phyloP scores from a whole-genome alignment of 106 monocot species.

The Posidonia australis region DNA sequence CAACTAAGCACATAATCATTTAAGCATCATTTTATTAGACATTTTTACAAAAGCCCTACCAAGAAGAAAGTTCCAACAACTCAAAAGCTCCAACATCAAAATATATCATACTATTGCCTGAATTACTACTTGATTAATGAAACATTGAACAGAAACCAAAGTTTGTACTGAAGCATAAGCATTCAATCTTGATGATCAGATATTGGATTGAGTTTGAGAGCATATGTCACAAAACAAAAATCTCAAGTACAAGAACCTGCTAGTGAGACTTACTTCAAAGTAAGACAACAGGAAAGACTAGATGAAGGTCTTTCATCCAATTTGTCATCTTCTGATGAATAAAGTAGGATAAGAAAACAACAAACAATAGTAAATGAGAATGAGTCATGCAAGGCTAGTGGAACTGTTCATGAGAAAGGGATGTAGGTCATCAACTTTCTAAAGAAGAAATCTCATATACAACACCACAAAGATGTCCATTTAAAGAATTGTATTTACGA shows the following conservation, averaged over 20 bases:
- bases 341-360: neutral
- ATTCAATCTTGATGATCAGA: too few species aligned
- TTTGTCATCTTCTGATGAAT: neutral
- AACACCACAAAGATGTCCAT: neutral
- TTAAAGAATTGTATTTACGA: neutral
- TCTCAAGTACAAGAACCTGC: conserved; percentile 6
- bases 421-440: neutral
- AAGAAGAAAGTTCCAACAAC: too few species aligned
- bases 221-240: conserved; percentile 16
- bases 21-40: too few species aligned
- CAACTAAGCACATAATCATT: too few species aligned
- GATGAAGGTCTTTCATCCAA: conserved; percentile 2
- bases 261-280: conserved; percentile 7
- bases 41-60: too few species aligned
- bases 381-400: neutral
- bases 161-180: too few species aligned
- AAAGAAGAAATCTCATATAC: neutral
- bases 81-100: too few species aligned
- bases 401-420: conserved; percentile 1
- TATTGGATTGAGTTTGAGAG: conserved; percentile 48
- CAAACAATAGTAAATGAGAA: neutral
- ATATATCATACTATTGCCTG: too few species aligned
- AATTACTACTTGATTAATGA: too few species aligned
- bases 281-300: conserved; percentile 4
- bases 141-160: too few species aligned